phyloP scores from a whole-genome alignment of 2,329 filamentous ascomycete genomes.

The Aspergillus transmontanensis region DNA sequence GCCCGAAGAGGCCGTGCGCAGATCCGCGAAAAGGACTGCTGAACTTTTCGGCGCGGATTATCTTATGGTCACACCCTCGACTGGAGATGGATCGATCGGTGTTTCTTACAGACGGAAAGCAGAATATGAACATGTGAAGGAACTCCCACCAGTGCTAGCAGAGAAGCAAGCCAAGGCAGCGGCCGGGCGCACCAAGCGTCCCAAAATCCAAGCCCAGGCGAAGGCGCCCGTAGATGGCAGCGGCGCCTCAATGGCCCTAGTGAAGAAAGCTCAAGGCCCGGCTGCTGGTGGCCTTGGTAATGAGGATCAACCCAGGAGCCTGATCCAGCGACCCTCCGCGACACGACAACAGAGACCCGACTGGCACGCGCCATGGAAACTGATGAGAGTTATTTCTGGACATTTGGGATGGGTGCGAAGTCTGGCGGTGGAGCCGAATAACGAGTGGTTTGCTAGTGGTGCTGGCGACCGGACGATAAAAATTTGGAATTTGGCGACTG shows the following conservation, averaged over 20 bases:
- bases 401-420: constrained; percentile 93
- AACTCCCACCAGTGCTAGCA: constrained; percentile 75
- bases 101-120: constrained; percentile 49
- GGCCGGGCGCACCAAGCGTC: constrained; percentile 65
- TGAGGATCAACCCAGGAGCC: constrained; percentile 57
- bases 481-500: constrained; percentile 94
- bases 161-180: constrained; percentile 73
- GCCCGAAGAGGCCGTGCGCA: constrained; percentile 42
- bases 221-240: constrained; percentile 55
- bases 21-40: constrained; percentile 48
- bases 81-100: constrained; percentile 45
- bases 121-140: constrained; percentile 78
- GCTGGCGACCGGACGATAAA: constrained; percentile 97
- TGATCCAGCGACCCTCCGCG: constrained; percentile 63
- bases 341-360: constrained; percentile 76
- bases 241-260: constrained; percentile 59
- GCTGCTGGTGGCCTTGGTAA: constrained; percentile 35
- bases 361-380: constrained; percentile 98
- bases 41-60: constrained; percentile 53
- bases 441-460: constrained; percentile 96
- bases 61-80: constrained; percentile 46
- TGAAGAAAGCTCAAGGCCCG: constrained; percentile 41
- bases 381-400: constrained; percentile 95
- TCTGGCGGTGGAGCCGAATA: constrained; percentile 89
- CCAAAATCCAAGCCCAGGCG: constrained; percentile 53